Evolutionary conservation across 139 green algal genomes (phyloP).

Genomic region (Coccomyxa sp.): DNA sequence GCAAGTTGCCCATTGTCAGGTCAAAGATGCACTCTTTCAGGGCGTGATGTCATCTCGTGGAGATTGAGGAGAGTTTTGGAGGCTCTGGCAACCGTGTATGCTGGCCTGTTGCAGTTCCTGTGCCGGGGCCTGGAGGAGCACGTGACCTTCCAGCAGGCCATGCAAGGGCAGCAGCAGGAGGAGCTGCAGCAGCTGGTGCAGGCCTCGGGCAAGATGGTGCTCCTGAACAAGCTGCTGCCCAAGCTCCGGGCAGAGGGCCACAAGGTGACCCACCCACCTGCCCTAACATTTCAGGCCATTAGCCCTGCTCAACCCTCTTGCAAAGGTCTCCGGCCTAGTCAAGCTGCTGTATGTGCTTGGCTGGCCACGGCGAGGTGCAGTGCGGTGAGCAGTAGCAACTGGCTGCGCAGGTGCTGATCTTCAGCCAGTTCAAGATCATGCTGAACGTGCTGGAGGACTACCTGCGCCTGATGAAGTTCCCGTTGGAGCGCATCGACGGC

Average conservation of each 20-base stretch:
- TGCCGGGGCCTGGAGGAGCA: constrained; percentile 85
- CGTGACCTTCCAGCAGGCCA: constrained; percentile 28
- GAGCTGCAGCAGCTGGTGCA: constrained; percentile 61
- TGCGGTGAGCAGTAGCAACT: no score
- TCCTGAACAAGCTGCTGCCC: constrained; percentile 86
- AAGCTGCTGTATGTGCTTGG: no score
- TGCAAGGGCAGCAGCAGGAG: constrained; percentile 5
- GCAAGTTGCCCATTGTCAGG: no score
- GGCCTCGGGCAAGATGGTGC: constrained; percentile 81
- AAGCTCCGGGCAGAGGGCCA: constrained; percentile 74
- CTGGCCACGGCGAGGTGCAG: no score
- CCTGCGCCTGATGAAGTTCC: constrained; percentile 39
- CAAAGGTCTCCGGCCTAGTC: no score
- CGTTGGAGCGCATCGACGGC: constrained; percentile 86
- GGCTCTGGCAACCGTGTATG: not conserved
- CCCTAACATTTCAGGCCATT: no score
- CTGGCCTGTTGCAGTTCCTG: constrained; percentile 60
- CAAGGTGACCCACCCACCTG: constrained; percentile 53
- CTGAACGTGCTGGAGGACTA: constrained; percentile 89
- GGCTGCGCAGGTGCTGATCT: constrained; percentile 74
- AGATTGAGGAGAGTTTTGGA: not conserved
- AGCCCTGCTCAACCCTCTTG: no score
- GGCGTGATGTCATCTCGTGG: no score
- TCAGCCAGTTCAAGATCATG: constrained; percentile 90
- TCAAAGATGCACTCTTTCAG: no score